Base-by-base conservation (phyloP, 305 asterid species). In the Ilex paraguariensis region DNA sequence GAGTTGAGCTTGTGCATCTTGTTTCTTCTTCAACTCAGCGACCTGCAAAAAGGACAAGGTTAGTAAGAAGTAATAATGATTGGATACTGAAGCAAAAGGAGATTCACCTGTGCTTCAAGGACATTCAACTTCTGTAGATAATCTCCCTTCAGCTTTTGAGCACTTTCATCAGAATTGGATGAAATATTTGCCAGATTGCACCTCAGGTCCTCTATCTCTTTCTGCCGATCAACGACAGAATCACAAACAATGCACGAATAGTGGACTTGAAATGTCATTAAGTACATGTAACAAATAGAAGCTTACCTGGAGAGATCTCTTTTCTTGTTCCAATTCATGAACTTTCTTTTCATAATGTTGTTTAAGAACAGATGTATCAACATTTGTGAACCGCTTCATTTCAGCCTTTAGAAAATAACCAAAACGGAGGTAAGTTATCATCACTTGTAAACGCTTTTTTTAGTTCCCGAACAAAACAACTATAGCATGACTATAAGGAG, bases 1-100 rank as follows among this genome's bases (percentile, higher is more conserved):
- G 59, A 94, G 68, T 73, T 94, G 99, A 71, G 95, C 95, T 77
- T 94, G 99, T 65, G 99, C 91, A 81, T 94, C 99, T 67, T 94
- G 99, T 71, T 93, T 94, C 66, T 94, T 94, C 86, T 94, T 94
- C 81, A 94, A 68, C 75, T 77, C 93, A 56, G 87, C 80, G 63
- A 94, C 99, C 99, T 93, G 75, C 55, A 75, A 66, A 70, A 45
- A 13, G 72, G 57, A 68, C 54, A 61, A 59, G 67, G 42, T 58
- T 69, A 68, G 42, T 14, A 21, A 57, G 31, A 62, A 13, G 21
- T 42, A 59, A 2, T 61, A 39, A 50, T 45, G n/a, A 17, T 58
- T 28, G 44, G 52, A 50, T 16, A 66, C 59, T 17, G 30, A 62
- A 62, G 50, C 67, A 49, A 17, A 28, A 59, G 44, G 50, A 60